Evolutionary conservation across 2,329 filamentous ascomycete genomes (phyloP).

Genomic region (Talaromyces sp.): DNA sequence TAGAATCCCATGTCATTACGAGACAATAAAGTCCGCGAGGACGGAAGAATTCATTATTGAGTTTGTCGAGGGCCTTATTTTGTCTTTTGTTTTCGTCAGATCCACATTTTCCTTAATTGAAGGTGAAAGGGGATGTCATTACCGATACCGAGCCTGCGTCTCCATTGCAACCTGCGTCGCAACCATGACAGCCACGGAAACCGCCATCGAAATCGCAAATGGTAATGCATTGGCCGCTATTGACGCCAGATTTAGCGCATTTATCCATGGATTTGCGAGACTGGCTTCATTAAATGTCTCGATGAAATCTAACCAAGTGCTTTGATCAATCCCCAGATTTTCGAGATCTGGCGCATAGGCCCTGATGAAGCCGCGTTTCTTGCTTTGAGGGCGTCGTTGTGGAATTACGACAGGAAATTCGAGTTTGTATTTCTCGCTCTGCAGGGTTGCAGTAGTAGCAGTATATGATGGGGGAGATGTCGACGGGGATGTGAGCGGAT

Average conservation of each 20-base stretch:
- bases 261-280: conserved; percentile 12
- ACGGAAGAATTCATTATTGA: conserved; percentile 55
- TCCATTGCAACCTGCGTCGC: conserved; percentile 7
- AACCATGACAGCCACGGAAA: conserved; percentile 11
- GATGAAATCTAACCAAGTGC: conserved; percentile 35
- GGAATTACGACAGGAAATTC: conserved; percentile 34
- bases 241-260: conserved; percentile 12
- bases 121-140: not conserved
- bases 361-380: conserved; percentile 35
- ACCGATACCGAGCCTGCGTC: conserved; percentile 20
- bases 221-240: conserved; percentile 4
- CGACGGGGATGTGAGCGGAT: not conserved
- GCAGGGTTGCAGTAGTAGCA: not conserved
- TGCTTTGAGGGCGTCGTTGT: conserved; percentile 33
- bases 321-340: conserved; percentile 32
- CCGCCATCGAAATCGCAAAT: not conserved
- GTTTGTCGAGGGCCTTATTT: conserved; percentile 52
- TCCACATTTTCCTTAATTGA: not conserved
- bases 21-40: conserved; percentile 53
- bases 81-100: conserved; percentile 24
- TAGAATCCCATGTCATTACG: conserved; percentile 46
- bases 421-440: not conserved
- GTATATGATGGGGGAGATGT: not conserved
- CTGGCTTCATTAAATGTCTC: conserved; percentile 22
- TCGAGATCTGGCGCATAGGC: conserved; percentile 37